Percentiles rank a stretch among this genome's conserved stretches.
Evolutionary conservation across 805 yeast species (phyloP).

Genomic region (Teunomyces tritomae): DNA sequence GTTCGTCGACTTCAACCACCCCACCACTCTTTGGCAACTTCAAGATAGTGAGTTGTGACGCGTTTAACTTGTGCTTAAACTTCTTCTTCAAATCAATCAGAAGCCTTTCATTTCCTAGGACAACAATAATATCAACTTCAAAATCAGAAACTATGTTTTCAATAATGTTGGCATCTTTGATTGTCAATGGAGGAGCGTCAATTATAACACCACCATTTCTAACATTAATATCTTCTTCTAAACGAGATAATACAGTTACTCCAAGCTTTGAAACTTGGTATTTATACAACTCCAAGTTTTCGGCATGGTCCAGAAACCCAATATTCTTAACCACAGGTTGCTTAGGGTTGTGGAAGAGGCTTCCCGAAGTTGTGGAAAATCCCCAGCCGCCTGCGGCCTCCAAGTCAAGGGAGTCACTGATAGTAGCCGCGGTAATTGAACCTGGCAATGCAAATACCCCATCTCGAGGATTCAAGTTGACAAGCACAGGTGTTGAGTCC

Average conservation of each 20-base stretch:
- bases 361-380: constrained; percentile 67
- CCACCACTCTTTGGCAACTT: constrained; percentile 76
- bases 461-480: constrained; percentile 73
- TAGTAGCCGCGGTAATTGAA: constrained; percentile 75
- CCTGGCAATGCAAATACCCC: constrained; percentile 82
- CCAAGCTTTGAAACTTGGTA: constrained; percentile 49
- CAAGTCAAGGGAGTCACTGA: constrained; percentile 76
- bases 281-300: constrained; percentile 58
- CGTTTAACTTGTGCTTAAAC: constrained; percentile 32
- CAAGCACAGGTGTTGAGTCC: constrained; percentile 64
- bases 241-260: constrained; percentile 44
- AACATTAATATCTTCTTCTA: constrained; percentile 47
- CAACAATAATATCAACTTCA: constrained; percentile 58
- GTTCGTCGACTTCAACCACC: constrained; percentile 69
- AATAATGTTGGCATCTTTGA: constrained; percentile 50
- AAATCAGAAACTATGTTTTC: constrained; percentile 59
- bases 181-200: constrained; percentile 68
- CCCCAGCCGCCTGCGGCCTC: constrained; percentile 74
- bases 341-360: constrained; percentile 75
- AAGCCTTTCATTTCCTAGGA: constrained; percentile 74
- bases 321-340: constrained; percentile 83
- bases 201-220: constrained; percentile 58
- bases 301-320: constrained; percentile 62
- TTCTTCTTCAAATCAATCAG: constrained; percentile 60
- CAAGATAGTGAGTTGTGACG: constrained; percentile 42